Evolutionary conservation across 2,329 filamentous ascomycete genomes (phyloP).

Genomic region (Ascochyta pisi): DNA sequence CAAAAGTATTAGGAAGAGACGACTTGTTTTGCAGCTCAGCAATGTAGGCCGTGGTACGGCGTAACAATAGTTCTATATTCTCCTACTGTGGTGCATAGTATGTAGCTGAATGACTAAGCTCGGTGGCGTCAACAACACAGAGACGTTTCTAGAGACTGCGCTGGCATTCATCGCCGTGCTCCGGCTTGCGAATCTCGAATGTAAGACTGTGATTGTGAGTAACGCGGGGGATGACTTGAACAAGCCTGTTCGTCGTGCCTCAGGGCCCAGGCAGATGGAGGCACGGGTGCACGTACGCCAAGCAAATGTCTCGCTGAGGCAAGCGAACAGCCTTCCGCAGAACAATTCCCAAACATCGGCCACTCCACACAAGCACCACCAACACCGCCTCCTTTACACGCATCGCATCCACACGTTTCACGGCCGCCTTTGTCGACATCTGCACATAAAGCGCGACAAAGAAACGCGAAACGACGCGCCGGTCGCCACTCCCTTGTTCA

Average conservation of each 20-base stretch:
- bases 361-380: constrained; percentile 20
- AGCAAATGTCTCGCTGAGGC: constrained; percentile 11
- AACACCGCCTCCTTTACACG: constrained; percentile 15
- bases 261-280: not conserved
- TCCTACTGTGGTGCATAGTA: too few species aligned
- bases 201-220: not conserved
- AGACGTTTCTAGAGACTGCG: not conserved
- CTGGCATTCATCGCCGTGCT: not conserved
- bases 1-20: too few species aligned
- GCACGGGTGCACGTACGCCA: constrained; percentile 3
- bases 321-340: constrained; percentile 14
- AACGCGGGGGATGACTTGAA: not conserved
- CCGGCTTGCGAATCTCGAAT: not conserved
- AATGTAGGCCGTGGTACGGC: not conserved
- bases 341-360: constrained; percentile 7
- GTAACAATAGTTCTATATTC: not conserved
- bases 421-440: constrained; percentile 19
- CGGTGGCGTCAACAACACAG: not conserved
- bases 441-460: constrained; percentile 6
- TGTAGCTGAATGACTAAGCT: not conserved
- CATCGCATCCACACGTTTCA: constrained; percentile 20
- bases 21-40: not conserved
- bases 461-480: constrained; percentile 32
- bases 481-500: constrained; percentile 31
- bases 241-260: not conserved